Evolutionary conservation across 352 stramenopile species (phyloP).

Genomic region (Pythium volutum): DNA sequence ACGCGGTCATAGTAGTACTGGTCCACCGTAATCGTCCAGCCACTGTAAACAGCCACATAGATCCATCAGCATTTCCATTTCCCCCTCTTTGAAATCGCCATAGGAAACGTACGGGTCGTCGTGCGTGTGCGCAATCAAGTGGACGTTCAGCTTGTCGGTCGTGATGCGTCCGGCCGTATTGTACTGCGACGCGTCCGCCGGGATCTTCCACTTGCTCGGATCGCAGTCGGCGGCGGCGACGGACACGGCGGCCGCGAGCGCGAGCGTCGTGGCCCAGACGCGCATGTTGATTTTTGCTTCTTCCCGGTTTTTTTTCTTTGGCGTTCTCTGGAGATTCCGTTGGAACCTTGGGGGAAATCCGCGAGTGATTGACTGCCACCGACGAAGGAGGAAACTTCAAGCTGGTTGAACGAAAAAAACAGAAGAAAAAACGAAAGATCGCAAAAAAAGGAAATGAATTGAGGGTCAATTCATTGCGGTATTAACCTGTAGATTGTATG

Average conservation of each 20-base stretch:
- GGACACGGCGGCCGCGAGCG: background rate
- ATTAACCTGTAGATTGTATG: slow-evolving; percentile 19
- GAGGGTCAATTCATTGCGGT: slow-evolving; percentile 18
- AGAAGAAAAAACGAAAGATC: slow-evolving; percentile 13
- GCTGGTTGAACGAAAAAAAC: slow-evolving; percentile 2
- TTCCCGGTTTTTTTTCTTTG: background rate
- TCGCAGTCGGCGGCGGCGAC: slow-evolving; percentile 34
- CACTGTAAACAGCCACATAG: slow-evolving; percentile 28
- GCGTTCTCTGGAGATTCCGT: background rate
- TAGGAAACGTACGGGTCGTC: slow-evolving; percentile 81
- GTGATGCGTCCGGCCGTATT: slow-evolving; percentile 49
- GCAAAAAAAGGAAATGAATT: slow-evolving; percentile 10
- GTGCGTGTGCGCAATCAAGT: slow-evolving; percentile 96
- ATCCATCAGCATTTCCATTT: background rate
- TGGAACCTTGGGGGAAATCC: slow-evolving; percentile 3
- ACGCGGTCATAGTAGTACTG: slow-evolving; percentile 96
- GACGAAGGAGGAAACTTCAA: slow-evolving; percentile 24
- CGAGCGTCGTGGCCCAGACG: slow-evolving; percentile 17
- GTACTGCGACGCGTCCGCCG: slow-evolving; percentile 65
- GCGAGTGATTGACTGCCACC: slow-evolving; percentile 5
- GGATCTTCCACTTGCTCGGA: slow-evolving; percentile 63
- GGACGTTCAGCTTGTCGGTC: slow-evolving; percentile 91
- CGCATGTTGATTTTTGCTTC: slow-evolving; percentile 16
- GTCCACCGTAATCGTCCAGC: slow-evolving; percentile 96
- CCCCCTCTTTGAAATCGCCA: background rate